Evolutionary conservation across 345 rosid species (phyloP).

Genomic region (Geranium rotundifolium): DNA sequence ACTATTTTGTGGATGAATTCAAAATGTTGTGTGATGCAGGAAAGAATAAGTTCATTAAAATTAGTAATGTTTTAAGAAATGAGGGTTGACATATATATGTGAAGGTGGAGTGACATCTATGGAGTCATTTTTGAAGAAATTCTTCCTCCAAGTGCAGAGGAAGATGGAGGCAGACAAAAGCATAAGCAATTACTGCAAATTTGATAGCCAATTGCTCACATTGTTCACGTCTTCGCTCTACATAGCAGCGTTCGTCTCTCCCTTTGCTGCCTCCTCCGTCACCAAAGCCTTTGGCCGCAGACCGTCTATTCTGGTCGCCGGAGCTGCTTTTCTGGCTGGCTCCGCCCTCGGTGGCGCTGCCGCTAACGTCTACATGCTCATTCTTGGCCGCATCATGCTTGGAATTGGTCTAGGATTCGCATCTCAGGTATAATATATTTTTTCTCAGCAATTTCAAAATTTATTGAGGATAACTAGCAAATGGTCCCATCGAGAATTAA

Average conservation of each 20-base stretch:
- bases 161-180: constrained; percentile 8
- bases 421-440: constrained; percentile 1
- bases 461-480: too few species aligned
- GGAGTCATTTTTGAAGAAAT: constrained; percentile 12
- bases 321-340: constrained; percentile 10
- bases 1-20: too few species aligned
- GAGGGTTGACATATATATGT: background rate
- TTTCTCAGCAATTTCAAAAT: too few species aligned
- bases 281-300: constrained; percentile 8
- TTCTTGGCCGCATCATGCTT: constrained; percentile 7
- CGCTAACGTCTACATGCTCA: constrained; percentile 10
- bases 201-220: constrained; percentile 24
- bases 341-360: constrained; percentile 11
- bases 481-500: too few species aligned
- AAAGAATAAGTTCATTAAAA: too few species aligned
- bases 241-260: constrained; percentile 21
- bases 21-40: too few species aligned
- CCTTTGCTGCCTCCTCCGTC: constrained; percentile 12
- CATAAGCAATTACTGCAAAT: constrained; percentile 31
- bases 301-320: constrained; percentile 5
- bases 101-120: constrained; percentile 12
- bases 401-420: constrained; percentile 11
- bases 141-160: constrained; percentile 7
- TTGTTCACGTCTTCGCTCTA: constrained; percentile 25
- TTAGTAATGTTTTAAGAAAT: too few species aligned